Percentiles rank a stretch among this genome's conserved stretches.
Conservation (phyloP, 305 asterid species). For the Fraxinus greggii region DNA sequence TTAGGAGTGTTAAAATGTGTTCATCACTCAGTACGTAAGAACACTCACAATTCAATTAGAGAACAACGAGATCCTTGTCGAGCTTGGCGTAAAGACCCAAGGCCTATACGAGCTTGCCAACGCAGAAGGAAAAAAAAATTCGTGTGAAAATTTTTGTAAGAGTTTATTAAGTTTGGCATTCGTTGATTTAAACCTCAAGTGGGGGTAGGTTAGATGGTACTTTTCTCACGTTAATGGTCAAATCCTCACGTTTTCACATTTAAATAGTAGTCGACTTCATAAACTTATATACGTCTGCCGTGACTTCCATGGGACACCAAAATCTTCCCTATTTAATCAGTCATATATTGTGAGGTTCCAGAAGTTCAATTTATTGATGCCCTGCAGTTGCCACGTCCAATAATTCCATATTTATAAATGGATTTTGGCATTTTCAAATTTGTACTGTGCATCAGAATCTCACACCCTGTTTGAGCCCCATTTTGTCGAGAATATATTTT, state of each 20-base stretch:
- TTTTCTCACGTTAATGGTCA: neutral
- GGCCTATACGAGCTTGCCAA: neutral
- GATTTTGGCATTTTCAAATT: neutral
- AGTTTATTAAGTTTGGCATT: neutral
- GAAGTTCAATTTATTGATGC: slow-evolving; percentile 26
- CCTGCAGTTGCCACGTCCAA: slow-evolving; percentile 29
- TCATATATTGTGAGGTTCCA: slow-evolving; percentile 19
- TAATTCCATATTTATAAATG: slow-evolving; percentile 26
- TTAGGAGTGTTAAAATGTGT: neutral
- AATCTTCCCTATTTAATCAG: slow-evolving; percentile 1
- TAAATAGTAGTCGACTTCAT: neutral
- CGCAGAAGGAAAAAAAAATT: neutral
- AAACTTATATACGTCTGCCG: neutral
- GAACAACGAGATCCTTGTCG: neutral
- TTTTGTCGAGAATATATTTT: no score
- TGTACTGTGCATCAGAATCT: neutral
- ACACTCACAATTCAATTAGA: neutral
- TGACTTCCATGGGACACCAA: slow-evolving; percentile 11
- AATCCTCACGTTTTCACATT: neutral
- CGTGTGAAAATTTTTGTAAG: neutral
- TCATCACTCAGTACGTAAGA: neutral
- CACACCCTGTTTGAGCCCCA: no score
- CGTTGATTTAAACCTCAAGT: neutral
- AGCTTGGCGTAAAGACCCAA: neutral
- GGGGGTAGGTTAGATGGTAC: neutral